Conservation (phyloP, 768 basidiomycete species). For the Kwoniella sp. region DNA sequence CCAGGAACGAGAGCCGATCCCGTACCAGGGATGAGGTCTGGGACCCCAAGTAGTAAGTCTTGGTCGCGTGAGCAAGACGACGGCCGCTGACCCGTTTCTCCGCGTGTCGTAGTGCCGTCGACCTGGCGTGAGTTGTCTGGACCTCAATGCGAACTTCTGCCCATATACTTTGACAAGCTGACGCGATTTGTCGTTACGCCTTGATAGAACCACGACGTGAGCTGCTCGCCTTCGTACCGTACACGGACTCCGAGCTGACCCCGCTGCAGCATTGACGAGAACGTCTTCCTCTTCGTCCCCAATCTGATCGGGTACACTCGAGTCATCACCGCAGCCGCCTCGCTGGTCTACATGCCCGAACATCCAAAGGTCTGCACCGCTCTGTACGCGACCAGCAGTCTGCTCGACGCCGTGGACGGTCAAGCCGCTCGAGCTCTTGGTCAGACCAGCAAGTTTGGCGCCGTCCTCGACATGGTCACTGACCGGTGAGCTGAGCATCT, state of each 20-base stretch:
- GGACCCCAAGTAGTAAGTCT: constrained; percentile 50
- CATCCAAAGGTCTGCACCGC: constrained; percentile 90
- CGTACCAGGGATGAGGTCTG: constrained; percentile 41
- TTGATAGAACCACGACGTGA: constrained; percentile 33
- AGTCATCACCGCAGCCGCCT: constrained; percentile 80
- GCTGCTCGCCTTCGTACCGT: neutral
- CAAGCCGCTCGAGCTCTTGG: constrained; percentile 80
- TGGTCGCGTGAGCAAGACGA: too few relatives aligned
- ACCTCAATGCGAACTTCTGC: too few relatives aligned
- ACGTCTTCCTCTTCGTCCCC: constrained; percentile 93
- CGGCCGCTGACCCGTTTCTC: neutral
- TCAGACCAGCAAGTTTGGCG: constrained; percentile 94
- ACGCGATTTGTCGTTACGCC: too few relatives aligned
- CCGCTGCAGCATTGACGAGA: constrained; percentile 59
- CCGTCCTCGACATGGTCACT: constrained; percentile 98
- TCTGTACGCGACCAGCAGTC: constrained; percentile 80
- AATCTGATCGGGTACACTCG: constrained; percentile 92
- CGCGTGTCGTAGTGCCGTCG: constrained; percentile 35
- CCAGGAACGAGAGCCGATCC: constrained; percentile 34
- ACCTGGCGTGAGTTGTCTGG: constrained; percentile 48
- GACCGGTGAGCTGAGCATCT: constrained; percentile 64
- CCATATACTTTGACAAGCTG: too few relatives aligned
- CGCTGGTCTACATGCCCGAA: constrained; percentile 88
- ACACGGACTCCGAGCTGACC: neutral
- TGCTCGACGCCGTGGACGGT: constrained; percentile 93